Evolutionary conservation across 1,284 basidiomycete genomes (phyloP), one percentile per base, ranked within the genome.

Genomic region (Athelia sp.): DNA sequence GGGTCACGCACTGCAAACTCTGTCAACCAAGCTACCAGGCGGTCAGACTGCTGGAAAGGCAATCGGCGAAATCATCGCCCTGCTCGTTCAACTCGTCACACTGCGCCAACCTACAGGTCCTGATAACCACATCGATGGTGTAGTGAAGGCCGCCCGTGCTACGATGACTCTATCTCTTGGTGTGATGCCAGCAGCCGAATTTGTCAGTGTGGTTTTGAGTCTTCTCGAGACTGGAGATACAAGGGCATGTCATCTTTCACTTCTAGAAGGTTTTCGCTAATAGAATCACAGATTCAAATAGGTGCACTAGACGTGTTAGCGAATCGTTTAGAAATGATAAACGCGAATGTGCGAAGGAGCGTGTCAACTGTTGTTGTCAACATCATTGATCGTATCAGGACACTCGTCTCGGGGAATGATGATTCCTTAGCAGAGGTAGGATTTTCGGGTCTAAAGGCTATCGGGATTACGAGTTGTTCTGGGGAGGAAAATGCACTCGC

Each of bases 401-500:
- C 84, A 9, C 59, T 91, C 14, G 59, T 72, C 3, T 58, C 59
- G 1, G 67, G 70, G n/a, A 62, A 68, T 6, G 71, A 73, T 11
- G 69, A 65, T 11, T 36, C 63, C 2, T 60, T 79, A 43, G 61
- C 68, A n/a, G 54, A 62, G 6, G 62, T 75, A 35, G 75, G 81
- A n/a, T 73, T 90, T 46, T 64, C 67, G 9, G 83, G 86, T 3
- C 61, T 93, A 49, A 70, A 74, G 32, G 70, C 76, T 0, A 73
- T 94, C 46, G 78, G 76, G 15, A 59, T 69, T 0, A 82, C 87
- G 0, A 68, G 83, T 34, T 69, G 74, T 43, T 51, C 77, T 0
- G 79, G 81, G 38, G 93, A 96, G 65, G 89, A 93, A 56, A 62
- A 71, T 13, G 60, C 78, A 0, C 62, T 94, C 15, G 70, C 82